Percentiles rank a stretch among this genome's conserved stretches.
phyloP scores from a whole-genome alignment of 2,329 filamentous ascomycete genomes.

The Dactylellina drechsleri region DNA sequence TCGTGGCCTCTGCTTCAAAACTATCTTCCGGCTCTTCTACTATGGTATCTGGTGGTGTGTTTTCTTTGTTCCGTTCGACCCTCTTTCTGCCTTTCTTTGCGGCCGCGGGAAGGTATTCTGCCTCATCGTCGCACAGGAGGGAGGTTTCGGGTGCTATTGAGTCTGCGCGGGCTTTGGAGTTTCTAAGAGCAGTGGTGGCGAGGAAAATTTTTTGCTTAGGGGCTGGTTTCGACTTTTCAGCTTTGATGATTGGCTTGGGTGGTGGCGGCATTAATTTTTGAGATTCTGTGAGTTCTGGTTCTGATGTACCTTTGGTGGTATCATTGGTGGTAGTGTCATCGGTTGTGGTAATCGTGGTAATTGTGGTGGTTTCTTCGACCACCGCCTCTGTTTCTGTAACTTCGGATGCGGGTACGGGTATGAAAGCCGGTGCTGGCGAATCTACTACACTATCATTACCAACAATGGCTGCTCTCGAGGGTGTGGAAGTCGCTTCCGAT shows the following conservation, averaged over 20 bases:
- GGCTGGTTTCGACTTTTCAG: conserved; percentile 61
- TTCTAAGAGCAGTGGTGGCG: conserved; percentile 65
- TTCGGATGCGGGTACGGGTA: conserved; percentile 31
- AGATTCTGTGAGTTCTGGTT: conserved; percentile 45
- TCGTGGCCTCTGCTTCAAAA: conserved; percentile 37
- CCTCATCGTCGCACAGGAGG: conserved; percentile 61
- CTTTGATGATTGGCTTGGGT: conserved; percentile 36
- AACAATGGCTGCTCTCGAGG: conserved; percentile 26
- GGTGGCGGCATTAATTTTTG: conserved; percentile 57
- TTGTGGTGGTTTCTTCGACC: conserved; percentile 43
- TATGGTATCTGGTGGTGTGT: conserved; percentile 47
- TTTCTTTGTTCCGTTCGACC: conserved; percentile 57
- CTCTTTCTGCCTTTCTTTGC: conserved; percentile 51
- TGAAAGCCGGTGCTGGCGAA: conserved; percentile 29
- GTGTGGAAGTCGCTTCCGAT: conserved; percentile 59
- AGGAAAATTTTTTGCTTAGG: conserved; percentile 65
- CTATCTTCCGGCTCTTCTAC: conserved; percentile 40
- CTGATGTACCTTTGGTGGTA: neutral
- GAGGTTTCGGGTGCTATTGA: conserved; percentile 44
- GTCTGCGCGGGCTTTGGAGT: conserved; percentile 63
- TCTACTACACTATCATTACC: conserved; percentile 27
- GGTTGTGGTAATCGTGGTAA: neutral
- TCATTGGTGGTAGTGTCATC: too few species aligned
- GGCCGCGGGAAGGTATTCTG: conserved; percentile 60
- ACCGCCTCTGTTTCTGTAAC: conserved; percentile 48